A percentile compares a stretch with the other conserved stretches of the same genome.
Evolutionary conservation across 768 basidiomycete genomes (phyloP).

Genomic region (Psilocybe cubensis): DNA sequence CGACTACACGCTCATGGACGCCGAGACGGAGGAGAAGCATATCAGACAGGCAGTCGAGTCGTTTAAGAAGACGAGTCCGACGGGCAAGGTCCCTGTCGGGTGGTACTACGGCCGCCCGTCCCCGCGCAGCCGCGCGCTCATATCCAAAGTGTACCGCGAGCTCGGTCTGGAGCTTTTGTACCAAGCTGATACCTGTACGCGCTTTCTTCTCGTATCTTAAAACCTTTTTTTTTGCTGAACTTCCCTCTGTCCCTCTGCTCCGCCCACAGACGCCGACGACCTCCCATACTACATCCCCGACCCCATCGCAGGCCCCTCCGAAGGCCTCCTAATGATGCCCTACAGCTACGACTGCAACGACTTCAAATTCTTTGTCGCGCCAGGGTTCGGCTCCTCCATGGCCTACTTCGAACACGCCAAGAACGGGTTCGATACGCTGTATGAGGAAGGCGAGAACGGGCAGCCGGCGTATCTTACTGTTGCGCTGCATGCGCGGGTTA

Average conservation of each 20-base stretch:
- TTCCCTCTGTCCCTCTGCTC: background rate
- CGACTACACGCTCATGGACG: slow-evolving; percentile 18
- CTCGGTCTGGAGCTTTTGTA: slow-evolving; percentile 19
- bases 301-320: slow-evolving; percentile 12
- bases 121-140: slow-evolving; percentile 17
- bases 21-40: slow-evolving; percentile 15
- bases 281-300: slow-evolving; percentile 21
- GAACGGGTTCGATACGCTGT: slow-evolving; percentile 19
- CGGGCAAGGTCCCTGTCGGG: slow-evolving; percentile 17
- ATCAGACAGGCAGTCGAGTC: slow-evolving; percentile 18
- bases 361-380: slow-evolving; percentile 22
- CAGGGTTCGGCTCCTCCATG: slow-evolving; percentile 20
- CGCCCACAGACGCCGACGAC: slow-evolving; percentile 16
- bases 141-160: slow-evolving; percentile 20
- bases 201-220: background rate
- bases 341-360: slow-evolving; percentile 21
- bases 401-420: slow-evolving; percentile 21
- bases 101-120: slow-evolving; percentile 22
- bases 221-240: background rate
- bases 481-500: slow-evolving; percentile 18
- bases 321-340: slow-evolving; percentile 18
- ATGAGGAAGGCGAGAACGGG: slow-evolving; percentile 18
- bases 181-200: slow-evolving; percentile 19
- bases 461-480: slow-evolving; percentile 18
- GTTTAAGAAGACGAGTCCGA: slow-evolving; percentile 16